phyloP scores from a whole-genome alignment of 305 asterid genomes.

The Euphrasia arctica region DNA sequence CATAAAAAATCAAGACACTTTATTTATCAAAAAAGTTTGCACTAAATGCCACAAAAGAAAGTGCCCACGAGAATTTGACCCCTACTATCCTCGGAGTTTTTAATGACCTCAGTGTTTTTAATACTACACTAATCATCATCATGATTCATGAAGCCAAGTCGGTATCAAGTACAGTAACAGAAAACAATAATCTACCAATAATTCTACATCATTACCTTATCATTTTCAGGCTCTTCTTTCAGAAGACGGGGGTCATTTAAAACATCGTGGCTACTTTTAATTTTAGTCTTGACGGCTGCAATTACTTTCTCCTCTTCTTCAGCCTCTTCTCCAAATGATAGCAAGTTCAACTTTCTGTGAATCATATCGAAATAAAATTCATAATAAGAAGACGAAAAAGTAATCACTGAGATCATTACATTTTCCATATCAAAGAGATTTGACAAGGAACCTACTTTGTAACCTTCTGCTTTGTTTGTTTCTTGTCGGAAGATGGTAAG shows the following conservation, averaged over 20 bases:
- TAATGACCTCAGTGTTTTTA: neutral
- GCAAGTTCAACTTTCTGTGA: constrained; percentile 83
- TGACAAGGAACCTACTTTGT: constrained; percentile 54
- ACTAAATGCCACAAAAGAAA: neutral
- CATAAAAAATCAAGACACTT: constrained; percentile 2
- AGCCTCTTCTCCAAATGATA: constrained; percentile 99
- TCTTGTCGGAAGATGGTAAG: constrained; percentile 46
- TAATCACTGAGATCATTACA: constrained; percentile 19
- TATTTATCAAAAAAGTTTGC: no score
- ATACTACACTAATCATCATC: constrained; percentile 2
- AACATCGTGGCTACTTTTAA: constrained; percentile 93
- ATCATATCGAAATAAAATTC: constrained; percentile 25
- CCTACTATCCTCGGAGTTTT: constrained; percentile 16
- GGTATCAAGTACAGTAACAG: neutral
- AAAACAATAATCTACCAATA: constrained; percentile 15
- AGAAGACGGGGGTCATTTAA: constrained; percentile 93
- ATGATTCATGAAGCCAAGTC: constrained; percentile 12
- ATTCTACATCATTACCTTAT: constrained; percentile 41
- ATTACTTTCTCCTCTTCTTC: constrained; percentile 95
- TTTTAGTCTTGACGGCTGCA: constrained; percentile 57
- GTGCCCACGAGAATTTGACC: no score
- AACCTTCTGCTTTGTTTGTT: constrained; percentile 56
- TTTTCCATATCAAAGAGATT: constrained; percentile 22
- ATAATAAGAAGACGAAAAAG: neutral
- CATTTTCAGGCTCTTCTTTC: constrained; percentile 50